Evolutionary conservation across 2,329 filamentous ascomycete species (phyloP), one percentile per base, ranked within the genome.

Genomic region (Ascomycota sp.): DNA sequence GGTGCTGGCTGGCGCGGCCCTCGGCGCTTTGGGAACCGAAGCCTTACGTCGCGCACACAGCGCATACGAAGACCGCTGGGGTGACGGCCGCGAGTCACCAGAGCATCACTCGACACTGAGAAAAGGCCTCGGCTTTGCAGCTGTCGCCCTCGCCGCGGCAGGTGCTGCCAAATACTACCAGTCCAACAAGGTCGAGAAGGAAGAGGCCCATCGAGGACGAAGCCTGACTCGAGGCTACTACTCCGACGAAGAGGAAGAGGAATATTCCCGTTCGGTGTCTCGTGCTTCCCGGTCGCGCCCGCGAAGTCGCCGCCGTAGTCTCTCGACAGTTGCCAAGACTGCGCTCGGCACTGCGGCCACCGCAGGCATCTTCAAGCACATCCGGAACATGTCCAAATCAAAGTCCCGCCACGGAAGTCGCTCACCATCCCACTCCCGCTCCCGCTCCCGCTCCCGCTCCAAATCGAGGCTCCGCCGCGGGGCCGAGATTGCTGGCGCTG

Each of bases 161-260:
- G 71, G 70, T n/a, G 70, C 70, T 6, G 62, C 68, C 39, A 73
- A 74, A 46, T 73, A 72, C 44, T 65, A 68, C 46, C 64, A 72
- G 40, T 61, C 64, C 42, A 66, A 60, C 49, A 72, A 68, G 44
- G 50, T 64, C 31, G 66, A 73, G 31, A 68, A 64, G 44, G 70
- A 72, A 40, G 69, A 74, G 43, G 49, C 59, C 10, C 54, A 40
- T 25, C 64, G 71, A 33, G 71, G 71, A 8, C 64, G 69, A 31
- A 64, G 62, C 43, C 59, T 64, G 26, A 59, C 54, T 30, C 58
- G 65, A 28, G 51, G 52, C 35, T 52, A 53, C 29, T 41, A 57
- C 37, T 61, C 58, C 2, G 45, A 48, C 29, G 56, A 54, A 32
- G 53, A 59, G 35, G 45, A 48, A 30, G 56, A 54, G 32, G 53